These are phyloP conservation scores for Emmonsiellopsis sp. DNA, from an alignment of 2,329 filamentous ascomycete species.

Conservation along the genomic window DNA sequence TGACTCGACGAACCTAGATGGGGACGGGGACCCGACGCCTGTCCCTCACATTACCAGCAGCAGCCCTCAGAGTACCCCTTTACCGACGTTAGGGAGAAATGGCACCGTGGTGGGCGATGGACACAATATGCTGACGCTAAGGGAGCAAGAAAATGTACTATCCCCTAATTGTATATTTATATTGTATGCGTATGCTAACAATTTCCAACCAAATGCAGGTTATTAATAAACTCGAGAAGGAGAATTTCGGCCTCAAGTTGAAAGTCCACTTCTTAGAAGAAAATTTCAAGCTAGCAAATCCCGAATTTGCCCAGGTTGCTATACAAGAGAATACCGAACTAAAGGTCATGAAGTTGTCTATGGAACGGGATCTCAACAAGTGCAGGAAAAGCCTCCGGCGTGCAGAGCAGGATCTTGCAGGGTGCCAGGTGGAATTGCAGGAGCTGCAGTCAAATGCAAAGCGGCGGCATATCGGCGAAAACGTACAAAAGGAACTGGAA, in stretches of 20 bases:
- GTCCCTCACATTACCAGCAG: conserved; percentile 68
- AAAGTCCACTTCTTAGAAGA: conserved; percentile 97
- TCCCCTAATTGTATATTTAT: conserved; percentile 8
- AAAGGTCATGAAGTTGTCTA: conserved; percentile 83
- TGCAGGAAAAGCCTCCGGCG: conserved; percentile 76
- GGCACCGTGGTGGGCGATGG: conserved; percentile 70
- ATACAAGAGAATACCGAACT: conserved; percentile 93
- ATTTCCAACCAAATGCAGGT: conserved; percentile 33
- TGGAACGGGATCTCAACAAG: conserved; percentile 76
- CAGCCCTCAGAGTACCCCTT: conserved; percentile 74
- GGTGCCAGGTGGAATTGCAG: conserved; percentile 69
- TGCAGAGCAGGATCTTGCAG: conserved; percentile 79
- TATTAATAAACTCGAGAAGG: conserved; percentile 94
- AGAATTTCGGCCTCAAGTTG: conserved; percentile 93
- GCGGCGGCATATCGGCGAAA: conserved; percentile 63
- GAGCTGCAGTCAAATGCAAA: conserved; percentile 77
- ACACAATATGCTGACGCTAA: conserved; percentile 73
- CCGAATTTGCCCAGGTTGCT: conserved; percentile 79
- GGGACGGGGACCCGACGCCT: conserved; percentile 57
- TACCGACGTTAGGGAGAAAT: conserved; percentile 58
- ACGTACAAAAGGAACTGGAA: conserved; percentile 56
- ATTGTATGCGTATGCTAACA: conserved; percentile 3
- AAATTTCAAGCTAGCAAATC: conserved; percentile 74
- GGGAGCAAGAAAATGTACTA: conserved; percentile 69
- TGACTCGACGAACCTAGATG: conserved; percentile 50